Base-by-base conservation (phyloP, 2,329 filamentous ascomycete genomes). In the Neofusicoccum kwambonambiense region DNA sequence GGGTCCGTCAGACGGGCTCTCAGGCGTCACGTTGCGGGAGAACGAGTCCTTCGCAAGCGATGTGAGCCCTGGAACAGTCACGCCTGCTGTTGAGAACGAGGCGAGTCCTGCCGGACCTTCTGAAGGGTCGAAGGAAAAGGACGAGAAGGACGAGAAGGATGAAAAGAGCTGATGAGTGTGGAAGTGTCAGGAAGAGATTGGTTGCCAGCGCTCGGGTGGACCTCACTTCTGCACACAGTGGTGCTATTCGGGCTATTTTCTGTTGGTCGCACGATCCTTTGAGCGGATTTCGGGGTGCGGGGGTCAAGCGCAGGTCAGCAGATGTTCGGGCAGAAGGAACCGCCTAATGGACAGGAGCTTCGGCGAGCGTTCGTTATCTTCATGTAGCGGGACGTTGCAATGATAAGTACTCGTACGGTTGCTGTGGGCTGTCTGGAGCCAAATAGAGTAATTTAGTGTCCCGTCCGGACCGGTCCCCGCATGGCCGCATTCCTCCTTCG, bases 41-140 rank as follows among this genome's bases (percentile, higher is more conserved):
- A 47, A 47, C n/a, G 31, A 35, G 9, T 47, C 56, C 27, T 31
- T 13, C 42, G 27, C 17, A 27, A 47, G 27, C 27, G 27, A 35
- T 31, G 56, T 45, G 27, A 60, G 56, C 7, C 41, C 56, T 27
- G 56, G 42, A 47, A 47, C 56, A 13, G n/a, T 22, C 8, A 60
- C 56, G 27, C 56, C 56, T 60, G 56, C n/a, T 37, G 17, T 60
- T 5, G 56, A 60, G 31, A 37, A 44, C 19, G 34, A 63, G 27
- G 49, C 34, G 34, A 49, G 50, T 17, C 19, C 42, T 47, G 42
- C 12, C 27, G 27, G 13, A 15, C 19, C 22, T 8, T 35, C 49
- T n/a, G 49, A 17, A 5, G 13, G 12, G 2, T 4, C 49, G 49
- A 49, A n/a, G 42, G 15, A 12, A 12, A 12, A 17, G n/a, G 11